phyloP scores from a whole-genome alignment of 176 grass and related monocot genomes.

The Carex pumila region DNA sequence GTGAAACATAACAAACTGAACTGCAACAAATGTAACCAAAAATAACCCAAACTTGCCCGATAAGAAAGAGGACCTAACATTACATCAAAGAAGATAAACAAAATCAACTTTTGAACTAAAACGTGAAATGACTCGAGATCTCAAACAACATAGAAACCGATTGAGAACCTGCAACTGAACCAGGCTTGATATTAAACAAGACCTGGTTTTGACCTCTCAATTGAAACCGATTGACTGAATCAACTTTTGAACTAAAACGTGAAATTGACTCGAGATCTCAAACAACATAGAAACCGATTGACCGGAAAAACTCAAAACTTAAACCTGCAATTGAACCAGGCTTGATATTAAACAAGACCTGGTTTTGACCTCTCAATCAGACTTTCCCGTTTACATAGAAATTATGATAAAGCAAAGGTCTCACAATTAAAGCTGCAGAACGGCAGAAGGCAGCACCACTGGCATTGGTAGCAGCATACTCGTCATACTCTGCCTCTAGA shows the following conservation, averaged over 20 bases:
- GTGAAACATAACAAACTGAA: neutral
- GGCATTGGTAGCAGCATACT: slow-evolving; percentile 65
- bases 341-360: neutral
- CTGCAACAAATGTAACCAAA: neutral
- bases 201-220: neutral
- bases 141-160: neutral
- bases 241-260: neutral
- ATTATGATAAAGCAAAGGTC: neutral
- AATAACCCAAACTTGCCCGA: neutral
- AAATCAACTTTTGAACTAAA: neutral
- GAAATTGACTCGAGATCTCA: neutral
- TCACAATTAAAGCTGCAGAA: slow-evolving; percentile 85
- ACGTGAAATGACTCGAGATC: neutral
- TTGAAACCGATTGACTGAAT: neutral
- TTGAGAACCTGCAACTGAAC: neutral
- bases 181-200: neutral
- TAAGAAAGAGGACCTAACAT: neutral
- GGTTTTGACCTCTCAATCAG: neutral
- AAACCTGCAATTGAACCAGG: neutral
- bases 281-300: neutral
- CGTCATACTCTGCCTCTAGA: slow-evolving; percentile 91
- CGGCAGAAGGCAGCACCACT: slow-evolving; percentile 77
- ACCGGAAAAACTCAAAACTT: neutral
- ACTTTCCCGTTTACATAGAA: neutral
- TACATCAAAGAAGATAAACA: neutral